These are phyloP conservation scores for Nymphaea thermarum DNA, from an alignment of 164 flowering plant genomes.

Conservation along the genomic window DNA sequence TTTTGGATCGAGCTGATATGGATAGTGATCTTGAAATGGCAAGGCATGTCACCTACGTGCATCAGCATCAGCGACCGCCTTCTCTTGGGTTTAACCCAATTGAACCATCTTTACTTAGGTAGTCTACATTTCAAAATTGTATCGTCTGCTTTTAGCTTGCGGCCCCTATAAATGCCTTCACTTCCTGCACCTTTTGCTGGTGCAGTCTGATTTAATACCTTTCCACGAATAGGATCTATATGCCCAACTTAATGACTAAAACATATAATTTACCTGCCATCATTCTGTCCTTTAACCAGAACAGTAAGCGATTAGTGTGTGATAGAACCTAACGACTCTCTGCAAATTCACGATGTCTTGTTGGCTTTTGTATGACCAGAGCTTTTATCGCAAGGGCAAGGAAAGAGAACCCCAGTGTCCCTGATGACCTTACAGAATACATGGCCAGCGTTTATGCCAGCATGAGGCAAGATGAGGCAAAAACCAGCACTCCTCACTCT, in stretches of 20 bases:
- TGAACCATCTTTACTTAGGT: constrained; percentile 90
- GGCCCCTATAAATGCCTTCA: too few species aligned
- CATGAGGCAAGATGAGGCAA: constrained; percentile 96
- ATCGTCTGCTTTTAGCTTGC: too few species aligned
- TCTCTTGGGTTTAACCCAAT: constrained; percentile 95
- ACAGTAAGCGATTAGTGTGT: too few species aligned
- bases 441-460: constrained; percentile 85
- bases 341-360: background rate
- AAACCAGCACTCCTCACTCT: constrained; percentile 78
- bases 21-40: constrained; percentile 97
- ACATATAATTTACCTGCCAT: too few species aligned
- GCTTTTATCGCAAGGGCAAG: constrained; percentile 94
- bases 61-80: constrained; percentile 85
- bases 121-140: background rate
- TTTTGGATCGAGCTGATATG: constrained; percentile 96
- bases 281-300: too few species aligned
- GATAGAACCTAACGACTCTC: too few species aligned
- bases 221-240: too few species aligned
- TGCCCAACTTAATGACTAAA: too few species aligned
- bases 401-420: constrained; percentile 64
- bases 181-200: too few species aligned
- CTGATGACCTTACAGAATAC: constrained; percentile 87
- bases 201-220: too few species aligned
- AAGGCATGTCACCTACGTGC: constrained; percentile 87
- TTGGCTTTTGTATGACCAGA: constrained; percentile 19